Conservation (phyloP, 345 rosid genomes). For the Cardamine occulta region DNA sequence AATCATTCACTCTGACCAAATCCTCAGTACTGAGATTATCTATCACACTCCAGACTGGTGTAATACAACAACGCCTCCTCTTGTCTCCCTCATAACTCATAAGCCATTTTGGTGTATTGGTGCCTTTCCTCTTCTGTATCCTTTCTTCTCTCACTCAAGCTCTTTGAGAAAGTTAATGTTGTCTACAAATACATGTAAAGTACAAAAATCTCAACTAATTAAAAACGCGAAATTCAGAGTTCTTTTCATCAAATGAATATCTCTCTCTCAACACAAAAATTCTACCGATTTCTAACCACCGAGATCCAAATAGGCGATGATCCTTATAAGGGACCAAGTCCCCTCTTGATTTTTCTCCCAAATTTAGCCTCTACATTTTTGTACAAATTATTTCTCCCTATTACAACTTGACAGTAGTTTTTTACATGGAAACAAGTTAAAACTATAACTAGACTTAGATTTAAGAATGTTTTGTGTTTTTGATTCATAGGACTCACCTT, state of each 20-base stretch:
- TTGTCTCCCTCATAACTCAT: background rate
- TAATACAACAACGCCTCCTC: no score
- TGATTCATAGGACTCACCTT: conserved; percentile 35
- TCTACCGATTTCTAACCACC: conserved; percentile 98
- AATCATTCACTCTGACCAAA: no score
- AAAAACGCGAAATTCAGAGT: background rate
- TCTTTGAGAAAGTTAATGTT: conserved; percentile 86
- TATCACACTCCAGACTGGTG: no score
- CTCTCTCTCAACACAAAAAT: background rate
- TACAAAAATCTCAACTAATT: conserved; percentile 1
- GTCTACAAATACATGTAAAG: conserved; percentile 82
- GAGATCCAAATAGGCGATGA: conserved; percentile 93
- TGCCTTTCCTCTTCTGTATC: conserved; percentile 15
- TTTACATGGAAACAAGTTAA: conserved; percentile 7
- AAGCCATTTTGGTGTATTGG: conserved; percentile 22
- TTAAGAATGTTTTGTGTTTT: no score
- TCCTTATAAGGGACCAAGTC: conserved; percentile 96
- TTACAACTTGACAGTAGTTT: conserved; percentile 61
- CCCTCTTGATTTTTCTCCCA: conserved; percentile 90
- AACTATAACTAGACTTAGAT: background rate
- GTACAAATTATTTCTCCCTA: conserved; percentile 91
- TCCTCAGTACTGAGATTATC: no score
- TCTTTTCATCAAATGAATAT: conserved; percentile 26
- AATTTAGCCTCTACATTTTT: conserved; percentile 82
- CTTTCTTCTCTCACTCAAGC: conserved; percentile 61